Conservation (phyloP, 164 flowering plant species). For the Echeveria elegans region DNA sequence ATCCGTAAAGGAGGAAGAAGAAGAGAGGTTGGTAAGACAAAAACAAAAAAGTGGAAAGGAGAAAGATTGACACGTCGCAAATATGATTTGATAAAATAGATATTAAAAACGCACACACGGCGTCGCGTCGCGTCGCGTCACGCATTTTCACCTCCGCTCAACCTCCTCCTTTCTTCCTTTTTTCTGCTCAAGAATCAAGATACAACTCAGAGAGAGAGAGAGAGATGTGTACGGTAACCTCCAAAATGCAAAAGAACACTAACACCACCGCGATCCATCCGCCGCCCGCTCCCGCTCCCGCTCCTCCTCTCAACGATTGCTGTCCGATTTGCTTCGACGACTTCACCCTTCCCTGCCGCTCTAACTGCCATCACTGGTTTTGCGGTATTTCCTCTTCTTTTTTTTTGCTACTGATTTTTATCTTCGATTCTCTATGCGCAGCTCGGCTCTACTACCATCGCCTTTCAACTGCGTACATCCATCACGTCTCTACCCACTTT, state of each 20-base stretch:
- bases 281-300: background rate
- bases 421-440: too few relatives aligned
- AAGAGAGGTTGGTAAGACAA: too few relatives aligned
- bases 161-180: background rate
- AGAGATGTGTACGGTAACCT: background rate
- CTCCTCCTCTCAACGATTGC: slow-evolving; percentile 31
- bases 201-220: background rate
- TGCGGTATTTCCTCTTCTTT: slow-evolving; percentile 21
- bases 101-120: background rate
- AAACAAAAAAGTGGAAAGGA: too few relatives aligned
- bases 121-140: background rate
- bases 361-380: slow-evolving; percentile 39
- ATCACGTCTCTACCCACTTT: background rate
- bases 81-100: too few relatives aligned
- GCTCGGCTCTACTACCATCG: too few relatives aligned
- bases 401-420: background rate
- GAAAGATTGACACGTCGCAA: background rate
- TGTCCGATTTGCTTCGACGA: slow-evolving; percentile 38
- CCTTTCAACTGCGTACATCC: background rate
- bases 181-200: background rate
- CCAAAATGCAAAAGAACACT: background rate
- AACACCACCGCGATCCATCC: background rate
- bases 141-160: background rate
- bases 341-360: slow-evolving; percentile 27
- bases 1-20: too few relatives aligned